Evolutionary conservation across 768 basidiomycete genomes (phyloP).

Genomic region (Boletus bicolor): DNA sequence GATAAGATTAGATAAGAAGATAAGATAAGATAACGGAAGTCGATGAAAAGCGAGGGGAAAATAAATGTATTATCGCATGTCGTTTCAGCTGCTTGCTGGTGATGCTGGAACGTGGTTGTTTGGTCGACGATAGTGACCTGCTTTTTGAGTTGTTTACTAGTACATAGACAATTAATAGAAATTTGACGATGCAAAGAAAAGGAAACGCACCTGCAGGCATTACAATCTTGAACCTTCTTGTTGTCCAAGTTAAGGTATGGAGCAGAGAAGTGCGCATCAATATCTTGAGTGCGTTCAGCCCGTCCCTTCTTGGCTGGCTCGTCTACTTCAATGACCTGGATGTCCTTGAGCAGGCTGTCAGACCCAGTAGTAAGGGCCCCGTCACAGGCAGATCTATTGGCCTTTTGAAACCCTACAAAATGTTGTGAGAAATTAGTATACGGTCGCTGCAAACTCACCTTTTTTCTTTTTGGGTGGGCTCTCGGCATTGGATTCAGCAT

Average conservation of each 20-base stretch:
- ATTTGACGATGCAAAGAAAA: neutral
- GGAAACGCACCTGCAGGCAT: too few species aligned
- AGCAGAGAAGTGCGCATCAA: neutral
- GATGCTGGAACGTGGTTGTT: too few species aligned
- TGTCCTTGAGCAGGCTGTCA: neutral
- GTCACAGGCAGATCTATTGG: neutral
- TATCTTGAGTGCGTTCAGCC: neutral
- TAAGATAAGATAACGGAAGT: too few species aligned
- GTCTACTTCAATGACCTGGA: neutral
- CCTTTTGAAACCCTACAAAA: neutral
- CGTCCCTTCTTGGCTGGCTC: too few species aligned
- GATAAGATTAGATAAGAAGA: too few species aligned
- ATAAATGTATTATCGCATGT: too few species aligned
- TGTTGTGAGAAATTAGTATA: neutral
- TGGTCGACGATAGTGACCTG: neutral
- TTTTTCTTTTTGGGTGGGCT: too few species aligned
- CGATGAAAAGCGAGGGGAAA: too few species aligned
- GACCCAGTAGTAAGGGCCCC: neutral
- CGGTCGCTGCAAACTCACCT: neutral
- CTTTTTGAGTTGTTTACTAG: neutral
- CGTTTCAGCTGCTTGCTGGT: constrained; percentile 8
- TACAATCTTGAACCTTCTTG: too few species aligned
- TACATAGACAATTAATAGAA: too few species aligned
- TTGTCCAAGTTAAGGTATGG: neutral
- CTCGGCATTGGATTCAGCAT: neutral